These are phyloP conservation scores for Trametes coccinea DNA, from an alignment of 768 basidiomycete genomes.

Conservation along the genomic window DNA sequence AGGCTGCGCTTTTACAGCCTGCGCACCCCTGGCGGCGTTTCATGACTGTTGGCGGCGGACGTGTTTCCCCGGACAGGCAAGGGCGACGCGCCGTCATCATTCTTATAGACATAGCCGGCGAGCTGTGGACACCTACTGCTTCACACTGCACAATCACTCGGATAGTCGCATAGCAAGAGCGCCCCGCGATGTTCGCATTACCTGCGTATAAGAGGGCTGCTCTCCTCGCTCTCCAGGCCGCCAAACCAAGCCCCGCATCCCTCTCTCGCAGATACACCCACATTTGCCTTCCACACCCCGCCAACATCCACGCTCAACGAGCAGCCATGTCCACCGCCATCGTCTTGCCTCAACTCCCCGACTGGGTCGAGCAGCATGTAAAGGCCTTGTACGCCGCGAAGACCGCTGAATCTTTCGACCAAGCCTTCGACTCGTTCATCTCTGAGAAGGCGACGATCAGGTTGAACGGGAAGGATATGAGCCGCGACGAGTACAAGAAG, in stretches of 20 bases:
- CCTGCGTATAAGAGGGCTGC: constrained; percentile 12
- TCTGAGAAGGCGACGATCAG: constrained; percentile 37
- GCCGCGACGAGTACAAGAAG: constrained; percentile 43
- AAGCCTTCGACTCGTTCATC: constrained; percentile 44
- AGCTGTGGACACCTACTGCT: not conserved
- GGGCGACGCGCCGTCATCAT: not conserved
- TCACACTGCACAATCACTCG: not conserved
- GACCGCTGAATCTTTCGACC: constrained; percentile 35
- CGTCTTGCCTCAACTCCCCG: constrained; percentile 42
- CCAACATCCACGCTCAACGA: not conserved
- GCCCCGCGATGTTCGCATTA: constrained; percentile 1
- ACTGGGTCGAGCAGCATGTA: constrained; percentile 44
- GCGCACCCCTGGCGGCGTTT: not conserved
- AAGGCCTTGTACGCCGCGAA: constrained; percentile 41
- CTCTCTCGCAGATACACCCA: not conserved
- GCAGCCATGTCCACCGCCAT: constrained; percentile 26
- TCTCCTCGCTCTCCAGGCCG: not conserved
- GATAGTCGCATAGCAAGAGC: not conserved
- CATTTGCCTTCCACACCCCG: not conserved
- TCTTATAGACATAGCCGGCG: not conserved
- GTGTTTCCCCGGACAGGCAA: not conserved
- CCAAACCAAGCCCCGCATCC: not conserved
- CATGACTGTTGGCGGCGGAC: not conserved
- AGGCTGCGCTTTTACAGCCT: not conserved
- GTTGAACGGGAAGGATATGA: constrained; percentile 42